These are phyloP conservation scores for Rachicladosporium sp. DNA, from an alignment of 2,329 filamentous ascomycete genomes.

Conservation along the genomic window DNA sequence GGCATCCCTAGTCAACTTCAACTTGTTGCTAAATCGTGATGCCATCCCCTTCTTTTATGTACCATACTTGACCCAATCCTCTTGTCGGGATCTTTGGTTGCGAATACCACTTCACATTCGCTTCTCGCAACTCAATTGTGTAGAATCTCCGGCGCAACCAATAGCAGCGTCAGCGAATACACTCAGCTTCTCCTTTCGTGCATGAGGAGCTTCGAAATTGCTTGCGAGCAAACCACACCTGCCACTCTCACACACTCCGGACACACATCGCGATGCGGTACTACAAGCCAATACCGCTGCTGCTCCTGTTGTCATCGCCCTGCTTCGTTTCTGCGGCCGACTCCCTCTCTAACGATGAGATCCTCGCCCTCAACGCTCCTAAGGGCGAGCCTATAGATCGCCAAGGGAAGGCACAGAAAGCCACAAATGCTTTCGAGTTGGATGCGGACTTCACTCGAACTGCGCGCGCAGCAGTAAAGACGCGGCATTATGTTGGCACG, in stretches of 20 bases:
- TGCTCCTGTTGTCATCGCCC: slow-evolving; percentile 44
- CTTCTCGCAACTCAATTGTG: no score
- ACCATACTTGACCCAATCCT: no score
- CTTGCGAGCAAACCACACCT: no score
- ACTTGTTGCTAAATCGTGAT: no score
- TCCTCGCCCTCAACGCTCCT: slow-evolving; percentile 14
- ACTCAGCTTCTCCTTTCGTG: no score
- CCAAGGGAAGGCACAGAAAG: slow-evolving; percentile 5
- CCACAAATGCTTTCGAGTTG: slow-evolving; percentile 16
- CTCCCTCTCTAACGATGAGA: slow-evolving; percentile 15
- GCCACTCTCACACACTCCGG: slow-evolving; percentile 1
- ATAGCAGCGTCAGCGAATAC: no score
- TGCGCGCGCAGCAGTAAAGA: slow-evolving; percentile 13
- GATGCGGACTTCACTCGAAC: slow-evolving; percentile 12
- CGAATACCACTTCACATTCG: no score
- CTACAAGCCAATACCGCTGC: slow-evolving; percentile 33
- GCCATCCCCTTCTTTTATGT: no score
- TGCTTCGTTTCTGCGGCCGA: slow-evolving; percentile 41
- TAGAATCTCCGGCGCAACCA: no score
- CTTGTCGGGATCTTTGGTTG: no score
- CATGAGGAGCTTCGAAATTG: no score
- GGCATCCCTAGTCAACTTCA: no score
- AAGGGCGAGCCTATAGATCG: slow-evolving; percentile 4
- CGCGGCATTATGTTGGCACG: slow-evolving; percentile 36
- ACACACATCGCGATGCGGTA: slow-evolving; percentile 45